Evolutionary conservation across 805 yeast genomes (phyloP).

Genomic region (Candida cerambycidarum): DNA sequence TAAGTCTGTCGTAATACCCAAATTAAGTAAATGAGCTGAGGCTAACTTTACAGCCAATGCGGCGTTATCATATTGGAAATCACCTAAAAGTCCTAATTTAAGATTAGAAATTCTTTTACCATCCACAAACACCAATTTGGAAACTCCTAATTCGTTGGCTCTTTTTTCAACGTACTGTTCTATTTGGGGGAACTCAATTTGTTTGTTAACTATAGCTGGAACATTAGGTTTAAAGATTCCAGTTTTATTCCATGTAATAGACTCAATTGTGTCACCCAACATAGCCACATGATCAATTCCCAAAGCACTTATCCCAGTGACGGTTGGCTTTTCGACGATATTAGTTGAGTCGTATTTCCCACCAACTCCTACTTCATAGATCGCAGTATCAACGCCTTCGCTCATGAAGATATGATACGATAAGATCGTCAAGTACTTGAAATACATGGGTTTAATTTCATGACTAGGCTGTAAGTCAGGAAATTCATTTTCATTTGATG

Average conservation of each 20-base stretch:
- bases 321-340: constrained; percentile 73
- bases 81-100: constrained; percentile 75
- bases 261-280: constrained; percentile 82
- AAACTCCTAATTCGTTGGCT: constrained; percentile 59
- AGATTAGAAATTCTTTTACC: constrained; percentile 32
- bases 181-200: constrained; percentile 51
- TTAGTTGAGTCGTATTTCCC: constrained; percentile 98
- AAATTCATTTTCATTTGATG: constrained; percentile 54
- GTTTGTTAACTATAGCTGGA: constrained; percentile 66
- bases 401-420: constrained; percentile 87
- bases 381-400: constrained; percentile 91
- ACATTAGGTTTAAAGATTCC: constrained; percentile 79
- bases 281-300: constrained; percentile 91
- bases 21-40: constrained; percentile 51
- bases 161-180: constrained; percentile 58
- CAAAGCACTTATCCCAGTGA: constrained; percentile 79
- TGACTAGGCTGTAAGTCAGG: constrained; percentile 67
- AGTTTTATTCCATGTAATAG: constrained; percentile 94
- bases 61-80: constrained; percentile 83
- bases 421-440: constrained; percentile 82
- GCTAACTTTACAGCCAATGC: constrained; percentile 79
- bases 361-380: constrained; percentile 97
- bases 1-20: constrained; percentile 39
- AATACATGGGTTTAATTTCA: constrained; percentile 85
- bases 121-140: constrained; percentile 51